Conservation (phyloP, 306 rosid genomes). For the Acacia melanoxylon region DNA sequence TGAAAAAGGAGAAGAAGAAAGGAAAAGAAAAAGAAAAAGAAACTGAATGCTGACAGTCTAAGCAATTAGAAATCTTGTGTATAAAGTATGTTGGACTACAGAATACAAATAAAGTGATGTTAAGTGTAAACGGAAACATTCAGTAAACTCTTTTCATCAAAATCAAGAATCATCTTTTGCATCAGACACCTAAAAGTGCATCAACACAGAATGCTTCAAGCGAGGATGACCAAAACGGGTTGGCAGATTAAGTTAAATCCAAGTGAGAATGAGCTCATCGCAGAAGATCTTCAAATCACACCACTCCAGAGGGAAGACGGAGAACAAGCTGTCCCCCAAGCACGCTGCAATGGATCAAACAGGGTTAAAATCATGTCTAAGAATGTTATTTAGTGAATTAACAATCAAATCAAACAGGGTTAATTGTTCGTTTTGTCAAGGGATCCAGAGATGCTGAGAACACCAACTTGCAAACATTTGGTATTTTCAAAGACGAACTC, state of each 20-base stretch:
- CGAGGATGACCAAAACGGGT: conserved; percentile 28
- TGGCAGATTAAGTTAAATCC: conserved; percentile 39
- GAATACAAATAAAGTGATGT: conserved; percentile 14
- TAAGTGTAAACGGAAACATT: conserved; percentile 39
- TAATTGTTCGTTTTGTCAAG: background rate
- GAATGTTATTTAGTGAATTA: background rate
- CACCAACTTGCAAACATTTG: background rate
- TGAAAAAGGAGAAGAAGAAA: background rate
- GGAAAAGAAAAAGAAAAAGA: background rate
- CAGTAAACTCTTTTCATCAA: conserved; percentile 38
- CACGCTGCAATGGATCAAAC: conserved; percentile 59
- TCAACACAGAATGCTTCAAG: conserved; percentile 37
- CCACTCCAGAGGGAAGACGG: conserved; percentile 95
- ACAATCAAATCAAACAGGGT: background rate
- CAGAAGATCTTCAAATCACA: conserved; percentile 45
- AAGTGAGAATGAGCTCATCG: conserved; percentile 25
- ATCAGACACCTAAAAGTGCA: conserved; percentile 23
- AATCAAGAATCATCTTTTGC: conserved; percentile 43
- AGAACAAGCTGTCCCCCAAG: conserved; percentile 94
- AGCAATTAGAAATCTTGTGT: conserved; percentile 12
- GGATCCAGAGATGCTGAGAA: background rate
- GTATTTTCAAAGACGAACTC: background rate
- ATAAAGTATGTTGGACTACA: conserved; percentile 22
- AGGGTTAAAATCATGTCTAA: background rate
- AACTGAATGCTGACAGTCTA: background rate